Percentiles rank a stretch among this genome's conserved stretches.
Evolutionary conservation across 2,329 filamentous ascomycete genomes (phyloP).

Genomic region (Amauroascus niger): DNA sequence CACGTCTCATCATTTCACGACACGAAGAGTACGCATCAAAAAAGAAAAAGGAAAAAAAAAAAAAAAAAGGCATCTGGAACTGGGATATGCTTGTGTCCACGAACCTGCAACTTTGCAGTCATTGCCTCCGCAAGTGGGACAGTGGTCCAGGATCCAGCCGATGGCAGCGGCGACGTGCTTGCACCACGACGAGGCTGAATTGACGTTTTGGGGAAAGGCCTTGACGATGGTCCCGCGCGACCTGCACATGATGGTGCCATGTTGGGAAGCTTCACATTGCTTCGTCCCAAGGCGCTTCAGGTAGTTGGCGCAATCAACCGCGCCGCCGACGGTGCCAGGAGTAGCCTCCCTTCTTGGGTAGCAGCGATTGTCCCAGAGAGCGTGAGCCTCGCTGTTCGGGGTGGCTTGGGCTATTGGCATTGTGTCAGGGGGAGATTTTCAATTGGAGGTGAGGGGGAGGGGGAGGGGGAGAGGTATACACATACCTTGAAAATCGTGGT

Average conservation of each 20-base stretch:
- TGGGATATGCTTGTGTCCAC: too few relatives aligned
- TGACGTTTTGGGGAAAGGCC: background rate
- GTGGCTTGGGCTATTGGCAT: background rate
- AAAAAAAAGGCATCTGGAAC: too few relatives aligned
- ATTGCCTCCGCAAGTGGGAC: background rate
- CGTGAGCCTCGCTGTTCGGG: background rate
- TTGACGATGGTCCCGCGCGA: background rate
- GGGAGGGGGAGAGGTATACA: too few relatives aligned
- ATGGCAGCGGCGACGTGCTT: background rate
- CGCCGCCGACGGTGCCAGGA: background rate
- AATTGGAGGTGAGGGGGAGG: background rate
- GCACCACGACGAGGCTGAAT: background rate
- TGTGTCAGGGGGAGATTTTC: background rate
- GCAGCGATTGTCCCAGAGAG: background rate
- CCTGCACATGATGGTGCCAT: background rate
- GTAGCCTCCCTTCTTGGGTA: background rate
- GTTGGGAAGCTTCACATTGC: background rate
- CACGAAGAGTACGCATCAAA: too few relatives aligned
- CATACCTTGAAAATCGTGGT: background rate
- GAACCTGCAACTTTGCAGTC: constrained; percentile 23
- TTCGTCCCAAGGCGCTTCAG: background rate
- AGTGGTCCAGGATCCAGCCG: background rate
- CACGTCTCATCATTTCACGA: too few relatives aligned
- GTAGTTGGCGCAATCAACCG: background rate
- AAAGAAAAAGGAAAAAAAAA: too few relatives aligned